Conservation (phyloP, 169 alveolate genomes). For the Plasmodium cynomolgi region DNA sequence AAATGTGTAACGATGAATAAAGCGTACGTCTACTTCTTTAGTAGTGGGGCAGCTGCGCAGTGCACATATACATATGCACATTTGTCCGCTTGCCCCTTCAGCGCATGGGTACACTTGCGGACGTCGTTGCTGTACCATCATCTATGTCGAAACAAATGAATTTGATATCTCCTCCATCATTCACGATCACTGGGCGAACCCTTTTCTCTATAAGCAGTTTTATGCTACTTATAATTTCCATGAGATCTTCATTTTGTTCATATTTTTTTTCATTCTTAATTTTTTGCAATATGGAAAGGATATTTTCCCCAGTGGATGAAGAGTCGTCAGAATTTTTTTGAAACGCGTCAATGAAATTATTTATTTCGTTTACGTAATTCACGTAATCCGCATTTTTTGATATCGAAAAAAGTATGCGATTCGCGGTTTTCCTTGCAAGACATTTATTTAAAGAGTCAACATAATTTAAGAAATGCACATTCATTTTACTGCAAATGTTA, state of each 20-base stretch:
- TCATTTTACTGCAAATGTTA: slow-evolving; percentile 25
- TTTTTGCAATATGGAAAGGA: slow-evolving; percentile 57
- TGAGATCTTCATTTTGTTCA: slow-evolving; percentile 49
- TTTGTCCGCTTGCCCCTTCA: not conserved
- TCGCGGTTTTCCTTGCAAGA: slow-evolving; percentile 3
- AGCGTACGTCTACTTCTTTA: not conserved
- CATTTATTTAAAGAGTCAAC: slow-evolving; percentile 24
- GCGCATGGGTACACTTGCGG: not conserved
- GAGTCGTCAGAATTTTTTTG: slow-evolving; percentile 23
- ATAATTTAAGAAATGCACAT: slow-evolving; percentile 44
- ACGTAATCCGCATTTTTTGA: slow-evolving; percentile 54
- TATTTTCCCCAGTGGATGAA: slow-evolving; percentile 32
- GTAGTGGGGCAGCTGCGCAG: not conserved
- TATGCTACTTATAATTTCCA: slow-evolving; percentile 83
- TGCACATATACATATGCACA: not conserved
- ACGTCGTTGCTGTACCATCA: slow-evolving; percentile 75
- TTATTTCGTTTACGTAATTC: slow-evolving; percentile 62
- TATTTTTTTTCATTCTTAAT: slow-evolving; percentile 61
- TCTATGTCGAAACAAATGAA: slow-evolving; percentile 82
- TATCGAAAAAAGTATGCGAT: slow-evolving; percentile 11
- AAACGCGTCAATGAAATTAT: slow-evolving; percentile 37
- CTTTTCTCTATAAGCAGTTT: slow-evolving; percentile 83
- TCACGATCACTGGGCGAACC: slow-evolving; percentile 82
- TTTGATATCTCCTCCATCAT: slow-evolving; percentile 86
- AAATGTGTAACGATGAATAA: not conserved